Evolutionary conservation across 805 yeast species (phyloP), one percentile per base, ranked within the genome.

Genomic region (Monosporozyma aerobia): DNA sequence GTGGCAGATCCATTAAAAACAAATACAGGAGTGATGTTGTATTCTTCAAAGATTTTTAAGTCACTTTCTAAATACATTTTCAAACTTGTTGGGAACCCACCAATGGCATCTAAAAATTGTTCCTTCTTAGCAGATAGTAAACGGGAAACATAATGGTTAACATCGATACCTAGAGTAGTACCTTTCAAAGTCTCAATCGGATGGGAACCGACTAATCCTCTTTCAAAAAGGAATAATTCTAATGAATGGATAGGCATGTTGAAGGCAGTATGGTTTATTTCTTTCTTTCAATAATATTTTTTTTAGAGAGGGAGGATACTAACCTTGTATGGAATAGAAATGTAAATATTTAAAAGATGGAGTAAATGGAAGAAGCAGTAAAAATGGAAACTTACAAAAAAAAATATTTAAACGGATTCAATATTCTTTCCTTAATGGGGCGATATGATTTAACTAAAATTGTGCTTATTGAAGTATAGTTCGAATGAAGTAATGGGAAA

Each of bases 111-210:
- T 43, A 82, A 67, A 55, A 78, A 79, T 48, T 83, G 84, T 59
- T 87, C 95, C 52, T 80, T 81, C 57, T 81, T 82, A 58, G 73
- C 73, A 5, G 83, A 62, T 54, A 85, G 68, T 44, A 85, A 73
- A 51, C 87, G 70, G 27, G 85, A 73, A 40, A 88, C 68, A 62
- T 88, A 90, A 63, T 88, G 90, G 57, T 81, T 86, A 13, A 83
- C 94, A 65, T 90, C 96, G 46, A 89, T 85, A 52, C 96, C 96
- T 50, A 89, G 71, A 14, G 83, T 78, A 29, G 90, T 78, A 61
- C 82, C 81, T 53, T 74, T 78, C 53, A 89, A 72, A 3, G 80
- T 70, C 39, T 84, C 85, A 59, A 88, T 73, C 13, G 92, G 82
- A 56, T 78, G 70, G 19, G 82, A 73, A 49, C 77, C 74, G 48